These are phyloP conservation scores for Asterionellopsis glacialis DNA, from an alignment of 108 stramenopile genomes.

Conservation along the genomic window DNA sequence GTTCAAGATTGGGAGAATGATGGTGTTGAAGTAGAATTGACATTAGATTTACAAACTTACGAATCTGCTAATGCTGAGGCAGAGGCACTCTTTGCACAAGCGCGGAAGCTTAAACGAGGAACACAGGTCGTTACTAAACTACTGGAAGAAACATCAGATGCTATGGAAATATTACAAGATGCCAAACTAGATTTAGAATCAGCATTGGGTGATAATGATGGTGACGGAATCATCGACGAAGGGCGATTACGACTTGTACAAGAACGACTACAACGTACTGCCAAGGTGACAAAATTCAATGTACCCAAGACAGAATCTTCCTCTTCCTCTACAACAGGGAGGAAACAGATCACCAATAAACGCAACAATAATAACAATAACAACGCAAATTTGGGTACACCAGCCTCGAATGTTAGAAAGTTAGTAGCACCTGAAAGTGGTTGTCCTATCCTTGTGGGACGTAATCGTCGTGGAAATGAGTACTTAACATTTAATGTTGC, in stretches of 20 bases:
- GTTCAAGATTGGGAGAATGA: constrained; percentile 85
- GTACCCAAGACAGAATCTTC: constrained; percentile 15
- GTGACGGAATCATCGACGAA: constrained; percentile 43
- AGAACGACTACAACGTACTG: constrained; percentile 50
- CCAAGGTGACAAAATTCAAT: constrained; percentile 54
- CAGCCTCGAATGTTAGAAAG: constrained; percentile 44
- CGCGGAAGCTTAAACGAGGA: constrained; percentile 79
- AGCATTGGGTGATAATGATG: constrained; percentile 10
- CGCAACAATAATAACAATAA: constrained; percentile 4
- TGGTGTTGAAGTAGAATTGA: constrained; percentile 53
- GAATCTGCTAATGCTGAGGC: constrained; percentile 68
- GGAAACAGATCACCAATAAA: constrained; percentile 7
- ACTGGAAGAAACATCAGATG: constrained; percentile 42
- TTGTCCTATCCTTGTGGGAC: constrained; percentile 72
- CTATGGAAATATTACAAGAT: constrained; percentile 38
- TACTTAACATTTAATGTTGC: constrained; percentile 68
- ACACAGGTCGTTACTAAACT: constrained; percentile 59
- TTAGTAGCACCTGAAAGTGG: constrained; percentile 55
- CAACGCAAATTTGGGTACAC: constrained; percentile 34
- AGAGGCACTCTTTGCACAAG: constrained; percentile 73
- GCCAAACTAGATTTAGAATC: constrained; percentile 45
- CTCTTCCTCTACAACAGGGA: neutral
- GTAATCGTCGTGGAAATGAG: constrained; percentile 84
- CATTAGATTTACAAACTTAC: constrained; percentile 49
- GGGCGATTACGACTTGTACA: constrained; percentile 48